Evolutionary conservation across 805 yeast species (phyloP), one percentile per base, ranked within the genome.

Genomic region (Dipodascus albidus): DNA sequence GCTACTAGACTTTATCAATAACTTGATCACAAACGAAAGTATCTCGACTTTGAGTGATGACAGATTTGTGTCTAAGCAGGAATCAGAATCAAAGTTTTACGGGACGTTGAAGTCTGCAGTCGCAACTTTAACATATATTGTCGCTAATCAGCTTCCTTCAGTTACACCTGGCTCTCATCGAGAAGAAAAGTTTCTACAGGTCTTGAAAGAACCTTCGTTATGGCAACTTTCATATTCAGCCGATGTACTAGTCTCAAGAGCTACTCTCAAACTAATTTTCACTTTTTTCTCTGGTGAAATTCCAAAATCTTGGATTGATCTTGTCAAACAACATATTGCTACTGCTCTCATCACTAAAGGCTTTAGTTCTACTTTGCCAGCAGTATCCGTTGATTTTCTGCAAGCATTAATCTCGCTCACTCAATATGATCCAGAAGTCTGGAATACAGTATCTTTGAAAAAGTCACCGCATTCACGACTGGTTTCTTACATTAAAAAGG

Each of bases 11-110:
- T 81, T 77, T 55, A 71, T 80, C 11, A 69, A 72, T 48, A 79
- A 81, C 35, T 71, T 79, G 0, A 60, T 87, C 6, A 65, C 75
- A 15, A 64, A 69, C 31, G 96, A 89, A 63, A 71, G 79, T 2
- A 75, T 74, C 2, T 80, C 77, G 15, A 76, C 88, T 0, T 66
- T 90, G 20, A 81, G 90, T 1, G 96, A 90, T 61, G 85, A 82
- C 62, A 72, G 96, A 53, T 81, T 79, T 59, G 76, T 81, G 19
- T 75, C 80, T 2, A 76, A 75, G 50, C 86, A 82, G 48, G 95
- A 88, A 55, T 75, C 86, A 0, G 71, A 71, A 24, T 67, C 80
- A 19, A 87, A 86, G 63, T 86, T 81, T 62, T 71, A 74, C 24
- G 70, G 95, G 54, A 74, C 83, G 1, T 62, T 80, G 15, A 72